A percentile compares a stretch with the other conserved stretches of the same genome.
Evolutionary conservation across 345 rosid species (phyloP).

Genomic region (Eucalyptus erythrocorys): DNA sequence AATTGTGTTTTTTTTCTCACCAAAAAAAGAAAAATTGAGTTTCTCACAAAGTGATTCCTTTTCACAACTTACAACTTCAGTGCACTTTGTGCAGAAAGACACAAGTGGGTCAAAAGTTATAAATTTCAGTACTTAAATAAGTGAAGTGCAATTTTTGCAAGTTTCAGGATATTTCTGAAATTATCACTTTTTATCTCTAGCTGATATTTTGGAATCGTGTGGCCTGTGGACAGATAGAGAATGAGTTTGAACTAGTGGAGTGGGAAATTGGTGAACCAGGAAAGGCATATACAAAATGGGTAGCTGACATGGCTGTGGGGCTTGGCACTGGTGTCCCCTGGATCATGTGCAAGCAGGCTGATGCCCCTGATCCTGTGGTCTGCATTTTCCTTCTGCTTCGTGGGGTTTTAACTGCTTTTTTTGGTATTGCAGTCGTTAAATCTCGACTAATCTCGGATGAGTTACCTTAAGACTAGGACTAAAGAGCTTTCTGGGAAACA

Average conservation of each 20-base stretch:
- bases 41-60: not conserved
- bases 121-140: not conserved
- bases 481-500: not conserved
- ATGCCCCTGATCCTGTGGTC: slow-evolving; percentile 63
- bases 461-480: not conserved
- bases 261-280: slow-evolving; percentile 42
- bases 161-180: not conserved
- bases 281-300: slow-evolving; percentile 41
- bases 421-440: not conserved
- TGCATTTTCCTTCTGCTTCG: not conserved
- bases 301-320: slow-evolving; percentile 49
- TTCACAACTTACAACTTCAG: not conserved
- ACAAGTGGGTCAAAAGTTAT: not conserved
- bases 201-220: not conserved
- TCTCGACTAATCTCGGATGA: not conserved
- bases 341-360: slow-evolving; percentile 18
- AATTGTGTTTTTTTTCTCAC: not conserved
- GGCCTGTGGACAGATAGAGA: slow-evolving; percentile 39
- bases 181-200: not conserved
- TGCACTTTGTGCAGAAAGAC: not conserved
- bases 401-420: not conserved
- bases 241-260: slow-evolving; percentile 50
- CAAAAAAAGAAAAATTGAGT: not conserved
- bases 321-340: slow-evolving; percentile 63
- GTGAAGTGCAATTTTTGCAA: not conserved